Base-by-base conservation (phyloP, 768 basidiomycete genomes). In the Phanerochaete carnosa region DNA sequence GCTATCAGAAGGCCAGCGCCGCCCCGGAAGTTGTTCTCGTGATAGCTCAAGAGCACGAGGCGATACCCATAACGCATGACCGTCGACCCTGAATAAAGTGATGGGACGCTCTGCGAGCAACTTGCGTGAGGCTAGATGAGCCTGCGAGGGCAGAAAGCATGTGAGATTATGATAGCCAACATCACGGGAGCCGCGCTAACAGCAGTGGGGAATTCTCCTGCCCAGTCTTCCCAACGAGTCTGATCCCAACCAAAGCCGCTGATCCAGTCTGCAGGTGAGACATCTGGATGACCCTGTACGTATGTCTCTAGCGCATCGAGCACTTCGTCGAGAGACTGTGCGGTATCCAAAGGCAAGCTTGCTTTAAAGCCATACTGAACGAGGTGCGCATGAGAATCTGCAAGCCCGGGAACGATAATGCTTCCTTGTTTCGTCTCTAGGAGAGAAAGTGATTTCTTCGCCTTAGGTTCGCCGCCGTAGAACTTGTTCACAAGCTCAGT, bases 221-320 rank as follows among this genome's bases (percentile, higher is more conserved):
- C 45, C 45, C 66, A 69, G 26, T 65, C 79, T 7, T 79, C 64
- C 90, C 90, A 93, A 59, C 82, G 79, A 1, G 90, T 96, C 73
- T 98, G 94, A 68, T 98, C 92, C 95, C 95, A 98, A 4, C 95
- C 95, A 77, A 89, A 83, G 12, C 94, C 95, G 65, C 87, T 77
- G 45, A 97, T 83, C 92, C 93, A 97, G 5, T 68, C 75, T 2
- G 79, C 74, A 2, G 74, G 76, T 66, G 90, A 69, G 6, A 88
- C 70, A 39, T 85, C 84, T 0, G 89, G 84, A 55, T 85, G 83
- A 0, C 78, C 71, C 3, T 75, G 67, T 58, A 94, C 81, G 62
- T 88, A 87, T 1, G 72, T 64, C 58, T 85, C 85, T 33, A 94
- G 74, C 0, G 80, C 77, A 3, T 81, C 76, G 15, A 92, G 71